Percentiles rank a stretch among this genome's conserved stretches.
phyloP scores from a whole-genome alignment of 305 asterid genomes.

The Solanum aculeatissimum region DNA sequence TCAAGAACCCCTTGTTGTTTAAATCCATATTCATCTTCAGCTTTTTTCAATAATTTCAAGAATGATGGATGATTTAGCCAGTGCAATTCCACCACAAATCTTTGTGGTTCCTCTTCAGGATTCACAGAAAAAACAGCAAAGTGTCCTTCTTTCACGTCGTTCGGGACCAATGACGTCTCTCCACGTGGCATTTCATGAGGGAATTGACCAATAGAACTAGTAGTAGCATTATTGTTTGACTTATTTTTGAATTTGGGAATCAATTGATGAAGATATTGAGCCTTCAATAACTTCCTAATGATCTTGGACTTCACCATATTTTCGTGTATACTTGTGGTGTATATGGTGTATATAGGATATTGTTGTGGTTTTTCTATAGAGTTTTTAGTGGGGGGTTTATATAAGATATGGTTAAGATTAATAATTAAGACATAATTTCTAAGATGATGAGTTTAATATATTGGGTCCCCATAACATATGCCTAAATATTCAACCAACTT shows the following conservation, averaged over 20 bases:
- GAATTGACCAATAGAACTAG: not conserved
- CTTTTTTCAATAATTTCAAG: not conserved
- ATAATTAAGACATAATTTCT: conserved; percentile 15
- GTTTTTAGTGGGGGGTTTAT: not conserved
- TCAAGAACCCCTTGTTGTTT: not conserved
- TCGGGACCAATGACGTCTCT: conserved; percentile 8
- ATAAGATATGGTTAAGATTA: not conserved
- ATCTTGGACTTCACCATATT: not conserved
- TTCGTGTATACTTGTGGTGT: not conserved
- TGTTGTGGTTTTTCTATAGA: conserved; percentile 8
- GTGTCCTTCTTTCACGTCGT: conserved; percentile 50
- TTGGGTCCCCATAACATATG: conserved; percentile 2
- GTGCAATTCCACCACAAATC: not conserved
- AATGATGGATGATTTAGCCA: not conserved
- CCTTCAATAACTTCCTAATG: not conserved
- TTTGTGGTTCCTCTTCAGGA: not conserved
- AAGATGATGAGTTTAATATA: conserved; percentile 2
- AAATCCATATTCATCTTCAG: not conserved
- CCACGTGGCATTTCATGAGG: not conserved
- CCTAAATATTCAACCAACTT: not conserved
- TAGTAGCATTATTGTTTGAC: not conserved
- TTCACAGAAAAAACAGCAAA: conserved; percentile 22
- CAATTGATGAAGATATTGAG: not conserved
- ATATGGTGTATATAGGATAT: not conserved
- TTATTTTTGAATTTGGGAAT: not conserved